Percentiles rank a stretch among this genome's conserved stretches.
These are phyloP conservation scores for Cephalotrichum gorgonifer DNA, from an alignment of 2,329 filamentous ascomycete species.

Conservation along the genomic window DNA sequence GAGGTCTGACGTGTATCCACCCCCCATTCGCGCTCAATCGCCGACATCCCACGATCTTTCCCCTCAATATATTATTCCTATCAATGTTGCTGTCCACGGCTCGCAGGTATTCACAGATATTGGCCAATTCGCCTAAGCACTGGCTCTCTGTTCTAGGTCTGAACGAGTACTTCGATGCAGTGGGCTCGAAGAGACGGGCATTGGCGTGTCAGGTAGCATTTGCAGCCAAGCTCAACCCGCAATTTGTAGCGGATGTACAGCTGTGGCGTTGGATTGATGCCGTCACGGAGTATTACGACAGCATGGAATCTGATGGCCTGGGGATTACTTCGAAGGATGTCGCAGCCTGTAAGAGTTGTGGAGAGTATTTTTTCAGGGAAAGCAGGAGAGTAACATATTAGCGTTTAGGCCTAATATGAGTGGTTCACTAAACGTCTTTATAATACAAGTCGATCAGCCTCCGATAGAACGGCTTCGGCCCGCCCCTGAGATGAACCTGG, in stretches of 20 bases:
- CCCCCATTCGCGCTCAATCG: too few relatives aligned
- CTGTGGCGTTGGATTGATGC: slow-evolving; percentile 11
- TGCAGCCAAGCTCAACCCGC: slow-evolving; percentile 9
- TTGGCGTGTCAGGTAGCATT: slow-evolving; percentile 9
- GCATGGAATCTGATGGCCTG: slow-evolving; percentile 4
- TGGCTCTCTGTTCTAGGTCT: neutral
- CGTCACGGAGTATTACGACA: slow-evolving; percentile 12
- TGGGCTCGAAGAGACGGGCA: slow-evolving; percentile 7
- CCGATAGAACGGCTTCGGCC: too few relatives aligned
- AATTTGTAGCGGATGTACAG: slow-evolving; percentile 10
- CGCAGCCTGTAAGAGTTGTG: neutral
- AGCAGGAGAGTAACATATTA: too few relatives aligned
- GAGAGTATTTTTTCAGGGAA: too few relatives aligned
- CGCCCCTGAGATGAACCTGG: neutral
- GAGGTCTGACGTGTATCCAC: too few relatives aligned
- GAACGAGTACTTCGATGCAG: slow-evolving; percentile 10
- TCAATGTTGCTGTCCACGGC: neutral
- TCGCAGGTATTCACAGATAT: neutral
- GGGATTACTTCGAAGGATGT: neutral
- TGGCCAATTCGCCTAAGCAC: neutral
- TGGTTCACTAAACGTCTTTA: neutral
- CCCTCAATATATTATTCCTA: neutral
- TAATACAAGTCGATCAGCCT: neutral
- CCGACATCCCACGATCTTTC: neutral
- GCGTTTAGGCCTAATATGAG: too few relatives aligned